Evolutionary conservation across 2,329 filamentous ascomycete genomes (phyloP).

Genomic region (Hymenoscyphus scutula): DNA sequence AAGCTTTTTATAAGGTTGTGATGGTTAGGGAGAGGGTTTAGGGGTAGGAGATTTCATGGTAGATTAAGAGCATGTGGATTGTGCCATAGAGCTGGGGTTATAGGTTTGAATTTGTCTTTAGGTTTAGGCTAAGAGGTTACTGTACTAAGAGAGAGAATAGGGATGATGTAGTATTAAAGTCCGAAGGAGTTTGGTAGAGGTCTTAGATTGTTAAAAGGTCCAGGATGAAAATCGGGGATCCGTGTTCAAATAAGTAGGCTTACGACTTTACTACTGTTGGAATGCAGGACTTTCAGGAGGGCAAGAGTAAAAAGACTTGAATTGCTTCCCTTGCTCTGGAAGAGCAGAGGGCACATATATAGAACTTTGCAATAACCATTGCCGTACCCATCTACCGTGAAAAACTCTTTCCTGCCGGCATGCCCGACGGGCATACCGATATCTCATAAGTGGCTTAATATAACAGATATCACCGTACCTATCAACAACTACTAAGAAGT

Average conservation of each 20-base stretch:
- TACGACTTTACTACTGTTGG: not conserved
- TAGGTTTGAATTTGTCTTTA: not conserved
- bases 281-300: too few relatives aligned
- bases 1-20: too few relatives aligned
- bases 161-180: not conserved
- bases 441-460: too few relatives aligned
- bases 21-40: not conserved
- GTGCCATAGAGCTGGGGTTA: not conserved
- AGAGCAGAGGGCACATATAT: too few relatives aligned
- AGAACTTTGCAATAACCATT: too few relatives aligned
- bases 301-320: too few relatives aligned
- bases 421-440: too few relatives aligned
- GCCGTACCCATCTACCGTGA: too few relatives aligned
- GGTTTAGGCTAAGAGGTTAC: not conserved
- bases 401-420: too few relatives aligned
- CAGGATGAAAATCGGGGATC: not conserved
- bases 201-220: not conserved
- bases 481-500: not conserved
- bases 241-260: not conserved
- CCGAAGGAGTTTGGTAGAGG: too few relatives aligned
- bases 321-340: too few relatives aligned
- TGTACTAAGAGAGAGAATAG: not conserved
- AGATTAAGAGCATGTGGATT: not conserved
- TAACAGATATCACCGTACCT: too few relatives aligned
- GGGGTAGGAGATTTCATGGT: not conserved